Evolutionary conservation across 179 eudicot species (phyloP), one percentile per base, ranked within the genome.

Genomic region (Nepenthes alata): DNA sequence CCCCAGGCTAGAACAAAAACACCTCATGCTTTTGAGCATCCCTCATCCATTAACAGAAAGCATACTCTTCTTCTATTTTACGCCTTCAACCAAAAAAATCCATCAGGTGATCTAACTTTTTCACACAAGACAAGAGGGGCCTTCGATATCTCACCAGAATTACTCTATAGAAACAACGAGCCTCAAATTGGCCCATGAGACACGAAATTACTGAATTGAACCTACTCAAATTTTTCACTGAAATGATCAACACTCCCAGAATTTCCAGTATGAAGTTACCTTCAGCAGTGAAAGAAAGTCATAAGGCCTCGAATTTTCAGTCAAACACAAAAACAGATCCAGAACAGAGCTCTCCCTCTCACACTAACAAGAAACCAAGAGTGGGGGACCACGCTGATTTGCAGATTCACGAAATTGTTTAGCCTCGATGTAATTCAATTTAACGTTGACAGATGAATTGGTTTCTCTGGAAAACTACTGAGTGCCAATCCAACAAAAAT

Each of bases 371-470:
- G 14, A 52, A 52, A 58, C 16, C 60, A 12, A 11, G 48, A 58
- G 15, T n/a, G n/a, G 7, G 38, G 66, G 66, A 38, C 34, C 48
- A 34, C 66, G 39, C 44, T 10, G 53, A 64, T 15, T 39, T 57
- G 53, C 39, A 51, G 41, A 47, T 25, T 59, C 35, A 56, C 49
- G 52, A 14, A 35, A 37, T 38, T 38, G 47, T 16, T 48, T 3
- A 57, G 44, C 50, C 60, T 25, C 57, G 45, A 45, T 14, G 52
- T 67, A 16, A 59, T 38, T 68, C 55, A 61, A 35, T 14, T 55
- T 3, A 54, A 61, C 14, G 65, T 35, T 37, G 39, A 61, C 36
- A 53, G 39, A 47, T 55, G 66, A 57, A 35, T 36, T 25, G 50
- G 52, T 61, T 15, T 16, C 55, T 39, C 41, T 15, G 13, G 45